These are phyloP conservation scores for Pelargonium myrrhifolium DNA, from an alignment of 441 rosid species.

Conservation along the genomic window DNA sequence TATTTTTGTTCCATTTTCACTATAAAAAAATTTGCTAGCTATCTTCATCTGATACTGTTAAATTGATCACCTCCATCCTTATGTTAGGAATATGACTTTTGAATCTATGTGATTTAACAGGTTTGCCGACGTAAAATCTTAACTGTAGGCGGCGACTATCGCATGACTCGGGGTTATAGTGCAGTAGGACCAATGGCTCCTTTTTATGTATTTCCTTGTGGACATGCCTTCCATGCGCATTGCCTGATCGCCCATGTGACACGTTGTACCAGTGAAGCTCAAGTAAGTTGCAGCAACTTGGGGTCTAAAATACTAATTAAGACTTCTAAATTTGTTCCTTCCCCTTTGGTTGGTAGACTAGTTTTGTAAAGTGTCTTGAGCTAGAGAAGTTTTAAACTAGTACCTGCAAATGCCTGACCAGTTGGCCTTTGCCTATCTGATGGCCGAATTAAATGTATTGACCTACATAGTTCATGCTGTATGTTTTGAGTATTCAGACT, in stretches of 20 bases:
- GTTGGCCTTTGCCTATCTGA: background rate
- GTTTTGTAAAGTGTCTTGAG: background rate
- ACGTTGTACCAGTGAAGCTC: slow-evolving; percentile 64
- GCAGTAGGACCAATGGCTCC: slow-evolving; percentile 85
- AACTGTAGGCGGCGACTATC: slow-evolving; percentile 55
- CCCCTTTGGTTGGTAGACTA: background rate
- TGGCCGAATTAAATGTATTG: background rate
- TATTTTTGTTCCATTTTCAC: background rate
- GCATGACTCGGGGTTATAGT: slow-evolving; percentile 60
- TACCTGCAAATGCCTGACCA: background rate
- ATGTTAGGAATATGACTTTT: slow-evolving; percentile 7
- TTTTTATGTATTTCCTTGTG: slow-evolving; percentile 93
- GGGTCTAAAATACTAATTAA: background rate
- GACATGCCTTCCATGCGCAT: slow-evolving; percentile 85
- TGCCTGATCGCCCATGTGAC: slow-evolving; percentile 90
- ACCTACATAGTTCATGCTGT: background rate
- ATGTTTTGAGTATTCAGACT: background rate
- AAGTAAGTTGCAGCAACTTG: slow-evolving; percentile 36
- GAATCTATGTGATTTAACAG: slow-evolving; percentile 33
- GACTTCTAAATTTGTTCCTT: background rate
- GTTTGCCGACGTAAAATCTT: slow-evolving; percentile 78
- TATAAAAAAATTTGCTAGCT: background rate
- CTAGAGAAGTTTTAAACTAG: background rate
- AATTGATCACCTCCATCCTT: background rate
- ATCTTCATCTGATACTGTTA: background rate